Conservation (phyloP, 2,329 filamentous ascomycete species). For the Aquanectria penicillioides region DNA sequence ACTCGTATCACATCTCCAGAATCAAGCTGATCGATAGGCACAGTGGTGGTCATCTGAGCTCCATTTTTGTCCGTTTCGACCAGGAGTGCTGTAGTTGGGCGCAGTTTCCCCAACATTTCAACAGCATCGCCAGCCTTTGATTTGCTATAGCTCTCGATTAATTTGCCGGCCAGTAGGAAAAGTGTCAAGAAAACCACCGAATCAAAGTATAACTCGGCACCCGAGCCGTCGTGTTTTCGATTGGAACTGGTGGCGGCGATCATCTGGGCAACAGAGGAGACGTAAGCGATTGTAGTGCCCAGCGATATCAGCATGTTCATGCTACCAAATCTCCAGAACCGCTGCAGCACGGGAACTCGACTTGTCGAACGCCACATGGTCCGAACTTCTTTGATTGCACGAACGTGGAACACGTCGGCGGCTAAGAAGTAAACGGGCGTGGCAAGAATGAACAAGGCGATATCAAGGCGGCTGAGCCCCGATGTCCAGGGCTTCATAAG, state of each 20-base stretch:
- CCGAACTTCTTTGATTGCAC: slow-evolving; percentile 81
- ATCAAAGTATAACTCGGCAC: slow-evolving; percentile 79
- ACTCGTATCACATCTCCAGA: slow-evolving; percentile 79
- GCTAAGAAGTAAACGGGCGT: slow-evolving; percentile 90
- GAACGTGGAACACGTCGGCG: slow-evolving; percentile 84
- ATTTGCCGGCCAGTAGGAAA: slow-evolving; percentile 80
- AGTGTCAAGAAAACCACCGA: slow-evolving; percentile 92
- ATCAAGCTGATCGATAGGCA: slow-evolving; percentile 77
- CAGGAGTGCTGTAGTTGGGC: slow-evolving; percentile 80
- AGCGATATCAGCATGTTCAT: slow-evolving; percentile 96
- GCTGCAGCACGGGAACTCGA: slow-evolving; percentile 74
- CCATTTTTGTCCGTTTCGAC: slow-evolving; percentile 58
- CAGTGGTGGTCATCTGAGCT: slow-evolving; percentile 50
- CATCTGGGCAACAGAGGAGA: slow-evolving; percentile 83
- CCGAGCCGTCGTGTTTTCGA: slow-evolving; percentile 31
- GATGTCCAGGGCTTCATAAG: slow-evolving; percentile 77
- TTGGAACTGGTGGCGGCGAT: slow-evolving; percentile 65
- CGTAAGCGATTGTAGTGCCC: slow-evolving; percentile 87
- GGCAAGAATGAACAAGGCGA: slow-evolving; percentile 82
- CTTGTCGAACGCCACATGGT: slow-evolving; percentile 82
- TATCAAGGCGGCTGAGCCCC: slow-evolving; percentile 80
- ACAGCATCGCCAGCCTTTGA: slow-evolving; percentile 90
- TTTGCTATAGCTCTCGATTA: slow-evolving; percentile 91
- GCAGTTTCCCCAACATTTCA: slow-evolving; percentile 78
- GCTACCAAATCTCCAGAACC: slow-evolving; percentile 93